Conservation (phyloP, 176 grass and related monocot species). For the Lolium multiflorum region DNA sequence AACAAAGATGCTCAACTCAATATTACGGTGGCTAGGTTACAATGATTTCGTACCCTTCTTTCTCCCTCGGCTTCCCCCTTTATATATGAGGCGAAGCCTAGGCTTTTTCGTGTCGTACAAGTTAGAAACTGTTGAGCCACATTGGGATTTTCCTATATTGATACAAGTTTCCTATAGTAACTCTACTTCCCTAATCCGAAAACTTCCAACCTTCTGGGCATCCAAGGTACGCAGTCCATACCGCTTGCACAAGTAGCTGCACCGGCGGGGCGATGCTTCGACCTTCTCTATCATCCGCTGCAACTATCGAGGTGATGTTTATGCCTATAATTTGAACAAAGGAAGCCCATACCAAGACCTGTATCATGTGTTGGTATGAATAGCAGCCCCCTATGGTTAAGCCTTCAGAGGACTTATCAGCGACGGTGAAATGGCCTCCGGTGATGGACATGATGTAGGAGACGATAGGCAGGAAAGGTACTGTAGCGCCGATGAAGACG, state of each 20-base stretch:
- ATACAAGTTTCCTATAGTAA: no score
- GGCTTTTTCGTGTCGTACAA: no score
- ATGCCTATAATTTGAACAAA: conserved; percentile 3
- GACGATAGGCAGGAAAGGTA: conserved; percentile 33
- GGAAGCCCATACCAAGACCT: not conserved
- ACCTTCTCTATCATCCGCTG: conserved; percentile 8
- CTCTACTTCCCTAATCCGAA: no score
- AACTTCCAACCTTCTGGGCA: no score
- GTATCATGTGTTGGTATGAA: rapidly evolving
- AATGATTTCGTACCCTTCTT: no score
- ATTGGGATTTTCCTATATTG: no score
- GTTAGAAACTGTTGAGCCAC: no score
- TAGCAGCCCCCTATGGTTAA: not conserved
- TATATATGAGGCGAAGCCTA: no score
- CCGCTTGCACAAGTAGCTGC: not conserved
- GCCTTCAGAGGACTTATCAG: rapidly evolving
- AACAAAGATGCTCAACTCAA: no score
- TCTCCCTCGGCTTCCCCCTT: no score
- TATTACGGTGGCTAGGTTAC: no score
- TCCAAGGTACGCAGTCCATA: conserved; percentile 27
- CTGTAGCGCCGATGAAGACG: not conserved
- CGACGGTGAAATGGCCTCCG: not conserved
- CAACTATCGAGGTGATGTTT: not conserved
- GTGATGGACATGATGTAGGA: not conserved
- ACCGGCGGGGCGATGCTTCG: not conserved